phyloP scores from a whole-genome alignment of 1,284 basidiomycete species.

The Phlebopus sp. region DNA sequence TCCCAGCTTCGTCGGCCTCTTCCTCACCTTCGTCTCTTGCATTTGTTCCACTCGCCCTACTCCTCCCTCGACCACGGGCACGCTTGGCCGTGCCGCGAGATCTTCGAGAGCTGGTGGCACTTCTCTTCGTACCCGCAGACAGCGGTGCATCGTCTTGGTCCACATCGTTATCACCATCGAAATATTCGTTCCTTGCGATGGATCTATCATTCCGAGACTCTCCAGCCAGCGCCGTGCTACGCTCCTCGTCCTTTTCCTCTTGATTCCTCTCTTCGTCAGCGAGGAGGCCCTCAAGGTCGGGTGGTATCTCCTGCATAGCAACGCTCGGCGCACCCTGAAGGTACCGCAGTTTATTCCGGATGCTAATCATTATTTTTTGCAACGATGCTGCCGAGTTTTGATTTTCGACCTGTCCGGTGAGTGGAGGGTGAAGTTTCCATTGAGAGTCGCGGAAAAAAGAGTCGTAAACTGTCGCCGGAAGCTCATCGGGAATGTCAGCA shows the following conservation, averaged over 20 bases:
- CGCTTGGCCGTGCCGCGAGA: slow-evolving; percentile 30
- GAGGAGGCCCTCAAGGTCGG: slow-evolving; percentile 80
- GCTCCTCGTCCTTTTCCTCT: slow-evolving; percentile 73
- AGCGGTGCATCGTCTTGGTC: slow-evolving; percentile 42
- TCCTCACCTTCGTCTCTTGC: slow-evolving; percentile 26
- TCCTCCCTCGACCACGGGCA: slow-evolving; percentile 29
- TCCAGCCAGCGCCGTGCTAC: slow-evolving; percentile 54
- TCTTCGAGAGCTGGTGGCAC: slow-evolving; percentile 19
- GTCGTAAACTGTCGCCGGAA: slow-evolving; percentile 90
- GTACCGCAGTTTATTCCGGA: slow-evolving; percentile 91
- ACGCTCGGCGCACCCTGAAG: slow-evolving; percentile 95
- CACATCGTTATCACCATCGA: slow-evolving; percentile 68
- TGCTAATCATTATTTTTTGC: slow-evolving; percentile 82
- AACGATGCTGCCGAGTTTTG: slow-evolving; percentile 82
- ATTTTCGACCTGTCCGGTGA: slow-evolving; percentile 91
- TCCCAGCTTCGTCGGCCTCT: slow-evolving; percentile 20
- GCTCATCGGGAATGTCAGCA: slow-evolving; percentile 77
- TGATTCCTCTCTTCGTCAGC: slow-evolving; percentile 71
- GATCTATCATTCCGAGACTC: slow-evolving; percentile 54
- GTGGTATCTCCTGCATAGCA: slow-evolving; percentile 95
- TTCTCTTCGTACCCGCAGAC: slow-evolving; percentile 16
- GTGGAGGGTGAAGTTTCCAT: slow-evolving; percentile 90
- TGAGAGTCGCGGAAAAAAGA: slow-evolving; percentile 90
- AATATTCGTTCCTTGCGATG: slow-evolving; percentile 63
- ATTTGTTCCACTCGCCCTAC: slow-evolving; percentile 14